Evolutionary conservation across 441 rosid genomes (phyloP).

Genomic region (Francoa sonchifolia): DNA sequence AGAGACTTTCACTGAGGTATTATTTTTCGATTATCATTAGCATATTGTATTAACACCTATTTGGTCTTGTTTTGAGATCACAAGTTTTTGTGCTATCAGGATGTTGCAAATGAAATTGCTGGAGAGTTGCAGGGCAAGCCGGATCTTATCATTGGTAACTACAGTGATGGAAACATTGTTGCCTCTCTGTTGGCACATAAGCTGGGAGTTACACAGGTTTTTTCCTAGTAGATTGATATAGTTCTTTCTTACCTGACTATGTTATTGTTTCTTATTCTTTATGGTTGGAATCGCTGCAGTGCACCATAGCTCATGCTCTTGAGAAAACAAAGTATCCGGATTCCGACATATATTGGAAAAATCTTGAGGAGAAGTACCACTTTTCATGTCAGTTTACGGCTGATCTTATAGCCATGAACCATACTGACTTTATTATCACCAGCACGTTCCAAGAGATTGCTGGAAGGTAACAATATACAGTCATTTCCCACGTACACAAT

Average conservation of each 20-base stretch:
- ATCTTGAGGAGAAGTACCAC: slow-evolving; percentile 82
- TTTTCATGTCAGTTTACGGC: slow-evolving; percentile 95
- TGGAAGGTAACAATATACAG: slow-evolving; percentile 49
- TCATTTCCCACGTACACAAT: neutral
- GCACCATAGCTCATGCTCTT: slow-evolving; percentile 91
- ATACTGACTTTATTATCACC: slow-evolving; percentile 91
- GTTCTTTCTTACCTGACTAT: neutral
- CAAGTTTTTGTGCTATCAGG: slow-evolving; percentile 26
- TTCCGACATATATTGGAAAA: slow-evolving; percentile 92
- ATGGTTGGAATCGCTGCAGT: slow-evolving; percentile 26
- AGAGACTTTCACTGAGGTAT: slow-evolving; percentile 88
- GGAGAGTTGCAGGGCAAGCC: slow-evolving; percentile 89
- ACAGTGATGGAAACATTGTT: slow-evolving; percentile 93
- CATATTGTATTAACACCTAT: neutral
- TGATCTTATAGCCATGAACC: slow-evolving; percentile 90
- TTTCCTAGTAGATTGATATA: neutral
- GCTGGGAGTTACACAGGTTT: slow-evolving; percentile 83
- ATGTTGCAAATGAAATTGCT: slow-evolving; percentile 73
- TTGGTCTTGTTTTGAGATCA: no score
- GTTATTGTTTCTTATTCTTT: neutral
- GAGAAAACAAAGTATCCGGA: slow-evolving; percentile 93
- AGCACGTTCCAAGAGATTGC: slow-evolving; percentile 96
- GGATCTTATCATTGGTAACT: slow-evolving; percentile 90
- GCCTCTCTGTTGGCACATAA: slow-evolving; percentile 86
- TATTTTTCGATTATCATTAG: neutral